Evolutionary conservation across 768 basidiomycete genomes (phyloP), one percentile per base, ranked within the genome.

Genomic region (Podaxis pistillaris): DNA sequence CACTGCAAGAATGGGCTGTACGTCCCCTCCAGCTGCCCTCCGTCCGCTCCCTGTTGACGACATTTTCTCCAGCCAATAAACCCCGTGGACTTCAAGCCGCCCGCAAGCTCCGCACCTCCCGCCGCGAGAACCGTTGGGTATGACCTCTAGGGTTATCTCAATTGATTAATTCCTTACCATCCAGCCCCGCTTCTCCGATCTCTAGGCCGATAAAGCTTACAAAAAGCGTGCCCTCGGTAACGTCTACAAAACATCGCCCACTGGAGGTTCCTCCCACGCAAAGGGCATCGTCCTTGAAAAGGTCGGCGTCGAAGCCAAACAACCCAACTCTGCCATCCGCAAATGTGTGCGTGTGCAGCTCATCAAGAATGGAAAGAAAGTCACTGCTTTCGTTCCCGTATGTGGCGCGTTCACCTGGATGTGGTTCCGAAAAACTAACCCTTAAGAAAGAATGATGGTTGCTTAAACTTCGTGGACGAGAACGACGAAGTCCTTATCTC

Each of bases 331-430:
- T 75, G 97, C 97, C 76, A 98, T 99, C 79, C 95, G 97, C 79
- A 99, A 99, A 79, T 99, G 97, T 83, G 97, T 99, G 69, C 94
- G 97, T 82, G 97, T 99, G 66, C 97, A 99, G 74, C 85, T 99
- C 70, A 98, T 99, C 79, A 99, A 99, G 87, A 99, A 99, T 83
- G 97, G 97, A 68, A 99, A 99, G 90, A 98, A 98, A 78, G 96
- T 99, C 75, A 98, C 96, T 66, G 97, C 97, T 73, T 99, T 99
- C 89, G 97, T 98, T 44, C 96, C 96, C 65, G 93, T 93, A 71
- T 68, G 93, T 86, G 47, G 53, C 49, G 53, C 64, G 46, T 49
- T 65, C 7, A 41, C 9, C 41, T n/a, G 30, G 28, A 53, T 38
- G 26, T 60, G 19, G 9, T 41, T 17, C 47, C 57, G 33, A 61